A percentile compares a stretch with the other conserved stretches of the same genome.
Evolutionary conservation across 805 yeast species (phyloP).

Genomic region (Candida manassasensis): DNA sequence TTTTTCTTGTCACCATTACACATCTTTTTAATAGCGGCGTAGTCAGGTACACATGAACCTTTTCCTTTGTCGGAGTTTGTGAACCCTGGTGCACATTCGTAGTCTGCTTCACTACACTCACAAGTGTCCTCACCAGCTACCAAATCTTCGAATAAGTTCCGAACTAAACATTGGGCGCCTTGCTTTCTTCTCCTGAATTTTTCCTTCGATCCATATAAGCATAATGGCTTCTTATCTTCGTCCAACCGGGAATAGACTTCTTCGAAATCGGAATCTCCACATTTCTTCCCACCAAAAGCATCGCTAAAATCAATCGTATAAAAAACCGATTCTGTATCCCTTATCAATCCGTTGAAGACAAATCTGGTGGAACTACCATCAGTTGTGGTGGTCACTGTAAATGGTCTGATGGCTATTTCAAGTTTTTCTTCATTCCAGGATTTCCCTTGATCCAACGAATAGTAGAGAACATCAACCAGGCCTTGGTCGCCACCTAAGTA

Average conservation of each 20-base stretch:
- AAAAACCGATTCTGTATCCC: constrained; percentile 8
- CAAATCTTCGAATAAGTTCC: constrained; percentile 43
- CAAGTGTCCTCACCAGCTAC: constrained; percentile 52
- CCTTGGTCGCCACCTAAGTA: constrained; percentile 20
- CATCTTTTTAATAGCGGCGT: constrained; percentile 17
- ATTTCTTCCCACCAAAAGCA: constrained; percentile 47
- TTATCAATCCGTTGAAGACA: constrained; percentile 42
- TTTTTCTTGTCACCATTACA: constrained; percentile 19
- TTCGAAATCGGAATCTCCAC: constrained; percentile 57
- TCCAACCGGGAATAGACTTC: constrained; percentile 51
- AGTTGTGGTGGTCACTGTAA: constrained; percentile 48
- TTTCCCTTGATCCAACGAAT: constrained; percentile 69
- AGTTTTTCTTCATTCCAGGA: constrained; percentile 55
- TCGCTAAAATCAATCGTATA: constrained; percentile 51
- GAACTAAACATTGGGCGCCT: constrained; percentile 59
- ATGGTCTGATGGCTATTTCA: constrained; percentile 38
- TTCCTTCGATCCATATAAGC: constrained; percentile 68
- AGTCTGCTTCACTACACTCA: constrained; percentile 59
- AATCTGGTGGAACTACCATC: constrained; percentile 69
- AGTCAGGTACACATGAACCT: constrained; percentile 46
- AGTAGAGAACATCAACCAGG: constrained; percentile 34
- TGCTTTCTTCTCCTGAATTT: constrained; percentile 59
- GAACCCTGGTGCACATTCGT: constrained; percentile 61
- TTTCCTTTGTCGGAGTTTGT: constrained; percentile 16
- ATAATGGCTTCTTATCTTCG: constrained; percentile 34